Evolutionary conservation across 1,139 yeast species (phyloP), one percentile per base, ranked within the genome.

Genomic region (Yamadazyma buinensis): DNA sequence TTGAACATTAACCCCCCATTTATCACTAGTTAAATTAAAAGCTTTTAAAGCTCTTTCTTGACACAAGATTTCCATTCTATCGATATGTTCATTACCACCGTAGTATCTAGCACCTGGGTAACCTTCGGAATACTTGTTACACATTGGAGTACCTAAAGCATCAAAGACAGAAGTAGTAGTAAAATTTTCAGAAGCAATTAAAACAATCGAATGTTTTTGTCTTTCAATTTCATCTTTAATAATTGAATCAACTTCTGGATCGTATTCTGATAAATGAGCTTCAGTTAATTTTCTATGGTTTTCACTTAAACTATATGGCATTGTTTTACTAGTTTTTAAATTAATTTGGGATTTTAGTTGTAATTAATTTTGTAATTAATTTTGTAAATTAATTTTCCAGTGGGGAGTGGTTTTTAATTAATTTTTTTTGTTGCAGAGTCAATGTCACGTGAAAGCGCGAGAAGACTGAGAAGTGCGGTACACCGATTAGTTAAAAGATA

Each of bases 1-100:
- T 71, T 92, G 98, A 36, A 92, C 98, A 55, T 92, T 92, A 54
- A 92, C 97, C 43, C 98, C 97, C 97, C 98, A 92, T 61, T 81
- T 77, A 46, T 80, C 94, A 34, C 90, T 70, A 51, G 84, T 76
- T 39, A 88, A 61, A 51, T 75, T 66, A 71, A 92, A 92, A 17
- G 97, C 95, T 44, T 82, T 75, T 49, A 92, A 74, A 37, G 97
- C 98, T 65, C 98, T 80, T 54, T 83, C 72, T 71, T 90, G 97
- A 67, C 97, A 92, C 51, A 92, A 71, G 32, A 77, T 60, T 69
- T 92, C 98, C 63, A 87, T 86, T 62, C 86, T 81, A 72, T 92
- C 98, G 53, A 92, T 92, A 67, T 83, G 87, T 67, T 90, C 92
- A 59, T 90, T 84, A 67, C 92, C 92, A 65, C 94, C 92, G 59